These are phyloP conservation scores for Trametes elegans DNA, from an alignment of 768 basidiomycete species.

Conservation along the genomic window DNA sequence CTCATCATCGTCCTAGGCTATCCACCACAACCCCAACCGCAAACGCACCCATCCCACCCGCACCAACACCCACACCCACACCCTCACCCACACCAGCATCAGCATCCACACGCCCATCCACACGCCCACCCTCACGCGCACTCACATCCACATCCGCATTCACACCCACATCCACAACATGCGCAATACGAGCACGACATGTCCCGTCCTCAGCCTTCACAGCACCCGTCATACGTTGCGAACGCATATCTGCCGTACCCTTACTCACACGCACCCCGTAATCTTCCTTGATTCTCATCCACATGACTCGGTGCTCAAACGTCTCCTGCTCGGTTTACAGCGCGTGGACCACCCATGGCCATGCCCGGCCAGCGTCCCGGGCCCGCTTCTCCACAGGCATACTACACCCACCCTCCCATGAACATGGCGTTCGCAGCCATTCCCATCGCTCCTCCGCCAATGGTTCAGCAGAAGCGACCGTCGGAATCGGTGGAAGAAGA, in stretches of 20 bases:
- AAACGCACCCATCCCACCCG: no score
- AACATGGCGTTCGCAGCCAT: conserved; percentile 15
- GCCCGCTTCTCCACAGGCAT: conserved; percentile 13
- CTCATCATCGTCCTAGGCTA: conserved; percentile 13
- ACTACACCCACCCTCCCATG: conserved; percentile 9
- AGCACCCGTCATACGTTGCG: conserved; percentile 14
- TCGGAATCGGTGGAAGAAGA: conserved; percentile 39
- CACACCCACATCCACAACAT: conserved; percentile 2
- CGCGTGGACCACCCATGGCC: conserved; percentile 43
- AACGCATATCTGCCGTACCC: conserved; percentile 22
- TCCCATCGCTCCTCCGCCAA: conserved; percentile 9
- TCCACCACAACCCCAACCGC: conserved; percentile 3
- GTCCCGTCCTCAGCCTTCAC: conserved; percentile 3
- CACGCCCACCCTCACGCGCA: no score
- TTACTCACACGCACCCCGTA: conserved; percentile 20
- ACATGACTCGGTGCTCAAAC: conserved; percentile 55
- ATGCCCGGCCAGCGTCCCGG: conserved; percentile 22
- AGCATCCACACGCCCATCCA: conserved; percentile 1
- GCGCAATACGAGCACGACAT: conserved; percentile 22
- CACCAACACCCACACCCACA: no score
- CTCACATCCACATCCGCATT: no score
- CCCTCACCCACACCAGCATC: neutral
- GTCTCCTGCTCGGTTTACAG: conserved; percentile 57
- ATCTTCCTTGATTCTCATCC: conserved; percentile 28
- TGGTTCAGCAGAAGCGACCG: conserved; percentile 31